Base-by-base conservation (phyloP, 2,329 filamentous ascomycete genomes). In the Amauroascus verrucosus region DNA sequence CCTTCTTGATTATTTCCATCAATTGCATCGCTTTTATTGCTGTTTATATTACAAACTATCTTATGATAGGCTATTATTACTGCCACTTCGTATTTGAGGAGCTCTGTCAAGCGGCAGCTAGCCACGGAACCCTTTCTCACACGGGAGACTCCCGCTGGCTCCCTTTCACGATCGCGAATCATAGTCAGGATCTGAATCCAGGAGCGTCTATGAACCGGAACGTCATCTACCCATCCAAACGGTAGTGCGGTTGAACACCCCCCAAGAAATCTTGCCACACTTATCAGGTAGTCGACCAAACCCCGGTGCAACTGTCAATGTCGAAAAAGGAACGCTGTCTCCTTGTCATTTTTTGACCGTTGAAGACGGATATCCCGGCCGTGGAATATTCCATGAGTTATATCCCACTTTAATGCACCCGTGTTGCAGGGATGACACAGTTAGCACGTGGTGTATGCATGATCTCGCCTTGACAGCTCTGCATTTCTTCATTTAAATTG, bases 391-490 rank as follows among this genome's bases (percentile, higher is more conserved):
- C 35, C 35, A 51, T 41, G 40, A 41, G 48, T 26, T 51, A 43
- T 43, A 28, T 44, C 30, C 26, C 18, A 32, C 26, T 32, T 22
- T 43, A n/a, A 43, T 22, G 35, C 24, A 16, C 40, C 38, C 18
- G 20, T 37, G 18, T 35, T 46, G 41, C 50, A 52, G 50, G 50
- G 50, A 52, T 52, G 32, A 38, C 32, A 28, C 40, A 28, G 28
- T 46, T 52, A 35, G 30, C 50, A 52, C 50, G 41, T 52, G 50
- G 50, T 38, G 18, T 52, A 45, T 46, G 50, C 50, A 52, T 52
- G 50, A 52, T 46, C 35, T 41, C 40, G 32, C 50, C 40, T 35
- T 33, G 32, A 48, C 46, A 18, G 16, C 13, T 45, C 41, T 30
- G 41, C 41, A 45, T 28, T n/a, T n/a, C 16, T 38, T 38, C n/a